These are phyloP conservation scores for Phytophthora cactorum DNA, from an alignment of 352 stramenopile genomes.

Conservation along the genomic window DNA sequence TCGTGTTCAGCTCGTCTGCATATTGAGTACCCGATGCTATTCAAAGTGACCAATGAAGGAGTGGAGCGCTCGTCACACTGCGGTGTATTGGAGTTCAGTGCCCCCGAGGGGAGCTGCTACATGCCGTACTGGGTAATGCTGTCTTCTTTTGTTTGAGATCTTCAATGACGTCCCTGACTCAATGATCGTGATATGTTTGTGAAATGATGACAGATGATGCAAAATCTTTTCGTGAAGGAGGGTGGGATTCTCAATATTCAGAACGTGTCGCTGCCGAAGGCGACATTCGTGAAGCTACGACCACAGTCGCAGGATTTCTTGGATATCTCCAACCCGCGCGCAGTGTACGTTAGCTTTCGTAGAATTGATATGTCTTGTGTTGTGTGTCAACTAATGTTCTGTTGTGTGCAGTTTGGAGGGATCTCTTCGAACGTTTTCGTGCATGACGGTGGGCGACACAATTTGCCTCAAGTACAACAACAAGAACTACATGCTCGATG, in stretches of 20 bases:
- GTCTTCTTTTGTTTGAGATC: background rate
- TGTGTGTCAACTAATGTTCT: constrained; percentile 4
- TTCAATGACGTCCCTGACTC: background rate
- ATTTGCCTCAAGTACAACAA: constrained; percentile 99
- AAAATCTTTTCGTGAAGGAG: constrained; percentile 96
- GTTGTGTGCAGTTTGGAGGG: constrained; percentile 66
- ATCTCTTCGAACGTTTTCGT: constrained; percentile 93
- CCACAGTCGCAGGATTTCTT: constrained; percentile 99
- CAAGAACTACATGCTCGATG: constrained; percentile 98
- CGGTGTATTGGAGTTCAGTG: constrained; percentile 99
- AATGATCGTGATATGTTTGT: constrained; percentile 1
- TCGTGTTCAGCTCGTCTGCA: constrained; percentile 80
- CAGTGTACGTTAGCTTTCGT: constrained; percentile 87
- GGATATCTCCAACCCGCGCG: constrained; percentile 98
- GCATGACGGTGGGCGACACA: constrained; percentile 98
- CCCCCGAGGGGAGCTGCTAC: constrained; percentile 97
- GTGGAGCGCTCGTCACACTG: constrained; percentile 95
- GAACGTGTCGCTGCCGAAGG: constrained; percentile 96
- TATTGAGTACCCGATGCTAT: constrained; percentile 99
- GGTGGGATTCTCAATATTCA: constrained; percentile 96
- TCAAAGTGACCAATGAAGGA: constrained; percentile 93
- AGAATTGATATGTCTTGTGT: background rate
- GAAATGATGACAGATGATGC: constrained; percentile 93
- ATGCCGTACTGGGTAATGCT: constrained; percentile 97
- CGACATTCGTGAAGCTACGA: constrained; percentile 98